Evolutionary conservation across 2,329 filamentous ascomycete genomes (phyloP).

Genomic region (Trematosphaeria pertusa): DNA sequence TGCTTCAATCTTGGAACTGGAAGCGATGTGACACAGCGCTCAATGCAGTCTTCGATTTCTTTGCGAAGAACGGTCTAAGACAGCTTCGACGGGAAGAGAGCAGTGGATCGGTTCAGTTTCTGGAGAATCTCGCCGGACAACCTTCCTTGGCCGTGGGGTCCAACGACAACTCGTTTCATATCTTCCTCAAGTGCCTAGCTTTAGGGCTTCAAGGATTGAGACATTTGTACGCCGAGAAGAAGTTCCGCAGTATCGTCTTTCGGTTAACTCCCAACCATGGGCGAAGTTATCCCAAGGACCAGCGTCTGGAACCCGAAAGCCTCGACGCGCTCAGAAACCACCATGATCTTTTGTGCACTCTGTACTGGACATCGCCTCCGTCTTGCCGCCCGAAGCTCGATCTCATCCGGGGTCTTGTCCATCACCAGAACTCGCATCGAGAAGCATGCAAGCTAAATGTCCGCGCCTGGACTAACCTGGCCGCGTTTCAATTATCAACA

Average conservation of each 20-base stretch:
- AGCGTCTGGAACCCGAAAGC: conserved; percentile 59
- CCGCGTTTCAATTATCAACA: conserved; percentile 63
- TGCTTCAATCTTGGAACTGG: conserved; percentile 66
- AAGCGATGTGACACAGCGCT: conserved; percentile 61
- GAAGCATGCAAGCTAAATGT: conserved; percentile 67
- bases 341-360: conserved; percentile 65
- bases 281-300: conserved; percentile 65
- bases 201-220: conserved; percentile 58
- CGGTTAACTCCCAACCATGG: conserved; percentile 67
- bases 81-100: conserved; percentile 60
- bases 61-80: conserved; percentile 60
- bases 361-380: conserved; percentile 65
- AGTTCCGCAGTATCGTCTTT: conserved; percentile 63
- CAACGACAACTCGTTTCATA: conserved; percentile 64
- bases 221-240: conserved; percentile 57
- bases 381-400: conserved; percentile 60
- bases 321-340: conserved; percentile 67
- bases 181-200: conserved; percentile 65
- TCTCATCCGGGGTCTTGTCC: conserved; percentile 61
- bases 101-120: conserved; percentile 60
- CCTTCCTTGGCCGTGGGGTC: conserved; percentile 53
- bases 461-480: conserved; percentile 63
- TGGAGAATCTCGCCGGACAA: conserved; percentile 56
- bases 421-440: conserved; percentile 63
- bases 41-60: conserved; percentile 65